Evolutionary conservation across 805 yeast species (phyloP), one percentile per base, ranked within the genome.

Genomic region (Teunomyces barrocoloradensis): DNA sequence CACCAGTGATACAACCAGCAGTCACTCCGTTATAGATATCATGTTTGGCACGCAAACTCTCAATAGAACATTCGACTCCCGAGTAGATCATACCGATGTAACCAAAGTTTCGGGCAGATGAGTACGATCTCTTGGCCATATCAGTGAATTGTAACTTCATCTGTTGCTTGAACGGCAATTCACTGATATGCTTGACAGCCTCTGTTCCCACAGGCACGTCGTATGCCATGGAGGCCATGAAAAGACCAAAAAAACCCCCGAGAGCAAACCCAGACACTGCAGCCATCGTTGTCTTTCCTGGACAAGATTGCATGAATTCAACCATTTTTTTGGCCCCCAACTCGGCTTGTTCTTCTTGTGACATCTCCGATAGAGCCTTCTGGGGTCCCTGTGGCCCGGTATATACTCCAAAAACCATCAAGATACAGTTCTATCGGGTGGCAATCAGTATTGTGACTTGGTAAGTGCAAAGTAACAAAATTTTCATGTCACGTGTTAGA

Each of bases 1-100:
- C 99, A 38, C 99, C 99, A 1, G 99, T 94, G 32, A 92, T 74
- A 69, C 97, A 94, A 2, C 99, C 99, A 3, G 98, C 98, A 38
- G 81, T 77, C 2, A 89, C 81, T 39, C 97, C 97, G 63, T 94
- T 94, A 69, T 85, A 89, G 9, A 92, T 80, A 66, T 94, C 99
- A 60, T 87, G 90, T 60, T 88, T 90, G 1, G 96, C 97, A 58
- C 98, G 77, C 44, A 80, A 64, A 25, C 94, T 81, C 65, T 91
- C 97, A 43, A 91, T 81, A 39, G 84, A 78, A 73, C 98, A 91
- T 63, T 91, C 98, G 2, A 90, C 92, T 38, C 96, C 97, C 5
- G 96, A 80, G 65, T 86, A 91, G 25, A 92, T 84, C 75, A 87
- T 79, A 60, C 98, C 97, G 55, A 91, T 87, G 60, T 82, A 87